A percentile compares a stretch with the other conserved stretches of the same genome.
These are phyloP conservation scores for Thermoascus crustaceus DNA, from an alignment of 2,329 filamentous ascomycete genomes.

Conservation along the genomic window DNA sequence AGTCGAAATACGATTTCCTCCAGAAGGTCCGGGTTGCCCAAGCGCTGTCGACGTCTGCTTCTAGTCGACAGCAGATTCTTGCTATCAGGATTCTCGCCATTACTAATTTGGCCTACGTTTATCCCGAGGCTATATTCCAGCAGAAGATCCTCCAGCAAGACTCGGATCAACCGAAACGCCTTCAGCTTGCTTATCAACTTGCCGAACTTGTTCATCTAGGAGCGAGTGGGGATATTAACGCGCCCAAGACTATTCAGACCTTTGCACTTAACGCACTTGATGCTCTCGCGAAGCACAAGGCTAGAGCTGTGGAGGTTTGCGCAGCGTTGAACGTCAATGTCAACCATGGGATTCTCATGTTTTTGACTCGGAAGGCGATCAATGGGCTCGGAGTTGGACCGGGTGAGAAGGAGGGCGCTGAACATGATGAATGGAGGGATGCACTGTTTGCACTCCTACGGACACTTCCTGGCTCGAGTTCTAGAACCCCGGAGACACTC, in stretches of 20 bases:
- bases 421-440: slow-evolving; percentile 80
- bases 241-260: slow-evolving; percentile 72
- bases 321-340: slow-evolving; percentile 91
- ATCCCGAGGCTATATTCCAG: slow-evolving; percentile 72
- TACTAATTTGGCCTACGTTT: slow-evolving; percentile 84
- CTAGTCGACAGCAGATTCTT: slow-evolving; percentile 66
- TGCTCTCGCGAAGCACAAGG: slow-evolving; percentile 70
- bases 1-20: slow-evolving; percentile 74
- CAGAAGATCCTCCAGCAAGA: slow-evolving; percentile 82
- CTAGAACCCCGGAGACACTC: slow-evolving; percentile 71
- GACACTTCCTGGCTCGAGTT: slow-evolving; percentile 63
- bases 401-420: slow-evolving; percentile 51
- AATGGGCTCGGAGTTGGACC: slow-evolving; percentile 63
- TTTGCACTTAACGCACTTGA: slow-evolving; percentile 75
- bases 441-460: slow-evolving; percentile 81
- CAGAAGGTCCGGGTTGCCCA: slow-evolving; percentile 77
- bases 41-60: slow-evolving; percentile 58
- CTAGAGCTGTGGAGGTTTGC: slow-evolving; percentile 71
- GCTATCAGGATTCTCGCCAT: slow-evolving; percentile 77
- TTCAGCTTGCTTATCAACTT: slow-evolving; percentile 86
- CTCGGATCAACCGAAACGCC: slow-evolving; percentile 76
- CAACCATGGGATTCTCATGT: slow-evolving; percentile 90
- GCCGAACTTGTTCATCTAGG: slow-evolving; percentile 85
- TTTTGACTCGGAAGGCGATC: slow-evolving; percentile 83
- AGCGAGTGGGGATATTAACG: slow-evolving; percentile 55